Conservation (phyloP, 345 rosid species). For the Odontarrhena argentea region DNA sequence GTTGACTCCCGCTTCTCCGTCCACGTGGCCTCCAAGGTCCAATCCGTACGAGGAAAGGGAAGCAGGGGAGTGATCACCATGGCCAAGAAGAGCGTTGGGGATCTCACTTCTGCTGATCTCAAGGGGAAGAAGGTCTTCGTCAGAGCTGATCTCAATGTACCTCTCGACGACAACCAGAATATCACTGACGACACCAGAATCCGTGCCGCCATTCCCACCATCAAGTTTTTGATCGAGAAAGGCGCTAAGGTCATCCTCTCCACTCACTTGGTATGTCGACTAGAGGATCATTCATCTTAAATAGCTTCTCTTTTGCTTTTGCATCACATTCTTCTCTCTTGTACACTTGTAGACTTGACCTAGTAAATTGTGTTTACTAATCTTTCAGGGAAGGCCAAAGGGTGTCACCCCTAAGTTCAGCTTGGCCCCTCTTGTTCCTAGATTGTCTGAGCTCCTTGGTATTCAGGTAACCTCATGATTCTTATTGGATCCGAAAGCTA, state of each 20-base stretch:
- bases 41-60: conserved; percentile 35
- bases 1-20: conserved; percentile 51
- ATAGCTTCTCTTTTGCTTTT: too few species aligned
- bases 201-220: conserved; percentile 89
- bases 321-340: too few species aligned
- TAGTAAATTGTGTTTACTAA: not conserved
- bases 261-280: conserved; percentile 68
- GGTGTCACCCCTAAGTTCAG: conserved; percentile 95
- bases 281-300: too few species aligned
- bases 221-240: conserved; percentile 77
- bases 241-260: conserved; percentile 95
- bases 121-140: conserved; percentile 93
- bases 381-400: conserved; percentile 89
- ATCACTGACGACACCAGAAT: conserved; percentile 91
- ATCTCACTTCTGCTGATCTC: conserved; percentile 61
- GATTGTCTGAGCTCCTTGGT: conserved; percentile 87
- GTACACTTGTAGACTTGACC: too few species aligned
- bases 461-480: conserved; percentile 51
- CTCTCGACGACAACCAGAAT: conserved; percentile 80
- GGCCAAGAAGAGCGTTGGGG: conserved; percentile 95
- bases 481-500: not conserved
- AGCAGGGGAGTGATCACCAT: conserved; percentile 58
- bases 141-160: conserved; percentile 90
- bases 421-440: conserved; percentile 90
- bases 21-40: conserved; percentile 53